Conservation (phyloP, 352 stramenopile species). For the Phytophthora macrochlamydospora region DNA sequence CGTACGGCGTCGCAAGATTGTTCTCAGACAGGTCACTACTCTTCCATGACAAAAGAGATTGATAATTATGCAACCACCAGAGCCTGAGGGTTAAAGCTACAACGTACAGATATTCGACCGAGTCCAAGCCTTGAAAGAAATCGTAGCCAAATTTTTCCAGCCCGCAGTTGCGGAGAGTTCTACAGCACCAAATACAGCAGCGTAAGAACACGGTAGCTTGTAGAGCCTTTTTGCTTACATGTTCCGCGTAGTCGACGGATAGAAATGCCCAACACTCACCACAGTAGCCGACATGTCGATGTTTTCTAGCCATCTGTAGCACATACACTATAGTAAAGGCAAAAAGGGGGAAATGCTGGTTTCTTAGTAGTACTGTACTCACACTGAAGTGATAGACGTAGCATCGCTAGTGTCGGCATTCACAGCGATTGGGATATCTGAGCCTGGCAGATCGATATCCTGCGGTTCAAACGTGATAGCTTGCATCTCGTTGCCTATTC, state of each 20-base stretch:
- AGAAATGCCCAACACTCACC: conserved; percentile 26
- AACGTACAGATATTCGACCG: conserved; percentile 39
- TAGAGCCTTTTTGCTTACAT: conserved; percentile 17
- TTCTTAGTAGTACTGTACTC: conserved; percentile 2
- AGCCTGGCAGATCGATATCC: conserved; percentile 28
- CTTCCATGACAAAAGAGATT: not conserved
- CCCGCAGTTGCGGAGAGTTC: conserved; percentile 47
- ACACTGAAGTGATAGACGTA: conserved; percentile 32
- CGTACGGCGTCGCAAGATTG: conserved; percentile 38
- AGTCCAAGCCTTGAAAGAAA: conserved; percentile 33
- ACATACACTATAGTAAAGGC: not conserved
- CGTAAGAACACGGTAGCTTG: not conserved
- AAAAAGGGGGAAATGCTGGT: not conserved
- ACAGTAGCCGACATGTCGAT: conserved; percentile 34
- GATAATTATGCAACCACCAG: too few species aligned
- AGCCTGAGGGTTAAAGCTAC: too few species aligned
- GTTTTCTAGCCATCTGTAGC: conserved; percentile 33
- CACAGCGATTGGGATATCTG: conserved; percentile 27
- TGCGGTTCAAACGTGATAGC: conserved; percentile 32
- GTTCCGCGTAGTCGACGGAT: conserved; percentile 29
- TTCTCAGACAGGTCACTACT: conserved; percentile 48
- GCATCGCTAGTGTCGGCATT: conserved; percentile 21
- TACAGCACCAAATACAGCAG: conserved; percentile 1
- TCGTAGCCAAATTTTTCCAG: conserved; percentile 37
- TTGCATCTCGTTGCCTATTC: conserved; percentile 24